These are phyloP conservation scores for Calcarisporium arbuscula DNA, from an alignment of 2,329 filamentous ascomycete species.

Conservation along the genomic window DNA sequence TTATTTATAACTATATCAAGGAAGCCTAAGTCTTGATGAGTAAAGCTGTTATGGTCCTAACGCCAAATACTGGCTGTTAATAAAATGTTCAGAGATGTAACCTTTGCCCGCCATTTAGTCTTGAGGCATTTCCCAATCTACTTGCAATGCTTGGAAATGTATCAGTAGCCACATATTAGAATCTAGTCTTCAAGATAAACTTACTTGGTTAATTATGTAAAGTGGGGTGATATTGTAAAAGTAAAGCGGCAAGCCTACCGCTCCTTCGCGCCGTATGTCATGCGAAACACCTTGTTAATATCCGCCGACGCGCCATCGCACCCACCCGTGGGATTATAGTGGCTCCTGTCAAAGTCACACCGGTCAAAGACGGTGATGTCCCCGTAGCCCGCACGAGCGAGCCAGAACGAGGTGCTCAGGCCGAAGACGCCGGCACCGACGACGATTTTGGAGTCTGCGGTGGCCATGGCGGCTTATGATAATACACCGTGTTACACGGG, in stretches of 20 bases:
- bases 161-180: neutral
- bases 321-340: no score
- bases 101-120: conserved; percentile 67
- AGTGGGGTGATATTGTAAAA: no score
- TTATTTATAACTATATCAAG: conserved; percentile 75
- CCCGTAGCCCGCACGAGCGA: conserved; percentile 33
- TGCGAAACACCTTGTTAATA: no score
- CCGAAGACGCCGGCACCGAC: conserved; percentile 25
- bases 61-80: conserved; percentile 74
- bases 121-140: conserved; percentile 80
- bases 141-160: conserved; percentile 60
- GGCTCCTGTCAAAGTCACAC: no score
- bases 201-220: conserved; percentile 74
- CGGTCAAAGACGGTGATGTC: conserved; percentile 43
- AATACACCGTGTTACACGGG: no score
- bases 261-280: no score
- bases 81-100: conserved; percentile 73
- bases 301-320: no score
- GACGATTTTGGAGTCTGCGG: conserved; percentile 15
- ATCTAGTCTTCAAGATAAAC: conserved; percentile 7
- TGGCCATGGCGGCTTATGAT: no score
- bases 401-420: conserved; percentile 26
- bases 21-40: conserved; percentile 75
- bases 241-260: no score
- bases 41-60: conserved; percentile 81